These are phyloP conservation scores for Pythium coloratum DNA, from an alignment of 352 stramenopile genomes.

Conservation along the genomic window DNA sequence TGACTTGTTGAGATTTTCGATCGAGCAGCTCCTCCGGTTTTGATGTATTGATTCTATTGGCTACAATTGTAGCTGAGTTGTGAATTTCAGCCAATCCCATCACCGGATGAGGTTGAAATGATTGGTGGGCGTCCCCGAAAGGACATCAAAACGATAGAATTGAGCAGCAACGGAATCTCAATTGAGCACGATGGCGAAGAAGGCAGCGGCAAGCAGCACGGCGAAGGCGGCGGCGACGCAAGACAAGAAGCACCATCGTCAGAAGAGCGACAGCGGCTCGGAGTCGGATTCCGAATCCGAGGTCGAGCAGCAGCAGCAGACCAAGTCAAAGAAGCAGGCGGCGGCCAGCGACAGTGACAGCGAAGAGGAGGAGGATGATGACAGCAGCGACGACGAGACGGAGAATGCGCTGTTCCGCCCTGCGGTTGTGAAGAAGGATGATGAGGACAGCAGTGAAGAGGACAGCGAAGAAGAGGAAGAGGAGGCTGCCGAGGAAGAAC, in stretches of 20 bases:
- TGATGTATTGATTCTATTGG: not conserved
- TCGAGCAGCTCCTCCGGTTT: not conserved
- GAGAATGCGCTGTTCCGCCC: constrained; percentile 81
- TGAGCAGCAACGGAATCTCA: constrained; percentile 7
- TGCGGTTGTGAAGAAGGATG: constrained; percentile 16
- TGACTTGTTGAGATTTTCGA: too few relatives aligned
- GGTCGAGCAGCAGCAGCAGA: constrained; percentile 9
- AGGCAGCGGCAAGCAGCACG: constrained; percentile 5
- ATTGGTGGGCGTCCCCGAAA: constrained; percentile 28
- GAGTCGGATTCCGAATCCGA: constrained; percentile 13
- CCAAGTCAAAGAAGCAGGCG: not conserved
- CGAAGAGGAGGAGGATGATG: constrained; percentile 15
- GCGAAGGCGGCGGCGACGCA: constrained; percentile 18
- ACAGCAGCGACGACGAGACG: constrained; percentile 47
- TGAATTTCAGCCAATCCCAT: constrained; percentile 10
- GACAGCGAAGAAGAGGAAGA: constrained; percentile 36
- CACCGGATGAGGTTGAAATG: constrained; percentile 1
- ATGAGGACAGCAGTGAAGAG: constrained; percentile 28
- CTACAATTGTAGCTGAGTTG: not conserved
- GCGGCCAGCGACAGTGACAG: constrained; percentile 11
- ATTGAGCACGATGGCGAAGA: constrained; percentile 23
- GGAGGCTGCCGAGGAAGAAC: constrained; percentile 27
- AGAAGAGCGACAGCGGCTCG: constrained; percentile 18
- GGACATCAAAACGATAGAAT: constrained; percentile 7
- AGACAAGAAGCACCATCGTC: constrained; percentile 40